These are phyloP conservation scores for Bimuria novae-zelandiae DNA, from an alignment of 2,329 filamentous ascomycete species.

Conservation along the genomic window DNA sequence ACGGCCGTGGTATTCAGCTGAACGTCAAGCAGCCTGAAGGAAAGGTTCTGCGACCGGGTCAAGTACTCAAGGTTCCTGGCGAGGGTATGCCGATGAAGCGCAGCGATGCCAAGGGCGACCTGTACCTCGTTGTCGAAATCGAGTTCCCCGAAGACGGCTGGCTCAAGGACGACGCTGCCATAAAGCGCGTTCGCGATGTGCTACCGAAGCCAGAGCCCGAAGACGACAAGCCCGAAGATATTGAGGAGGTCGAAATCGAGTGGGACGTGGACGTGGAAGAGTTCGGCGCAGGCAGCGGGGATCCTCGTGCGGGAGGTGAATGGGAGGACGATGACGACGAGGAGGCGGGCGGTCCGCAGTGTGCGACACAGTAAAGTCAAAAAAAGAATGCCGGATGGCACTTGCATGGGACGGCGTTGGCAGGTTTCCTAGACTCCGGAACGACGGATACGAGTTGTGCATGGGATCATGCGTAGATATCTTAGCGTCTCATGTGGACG, in stretches of 20 bases:
- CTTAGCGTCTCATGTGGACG: constrained; percentile 1
- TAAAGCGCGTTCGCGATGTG: constrained; percentile 73
- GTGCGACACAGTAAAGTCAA: constrained; percentile 67
- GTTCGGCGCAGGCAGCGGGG: constrained; percentile 74
- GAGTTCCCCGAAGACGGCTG: constrained; percentile 88
- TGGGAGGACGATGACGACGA: constrained; percentile 73
- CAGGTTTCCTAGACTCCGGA: background rate
- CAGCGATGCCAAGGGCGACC: constrained; percentile 79
- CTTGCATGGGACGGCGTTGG: constrained; percentile 20
- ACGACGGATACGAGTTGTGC: background rate
- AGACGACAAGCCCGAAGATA: constrained; percentile 69
- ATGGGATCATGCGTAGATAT: constrained; percentile 4
- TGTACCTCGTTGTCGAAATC: constrained; percentile 85
- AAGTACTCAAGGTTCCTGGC: constrained; percentile 81
- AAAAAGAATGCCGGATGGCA: background rate
- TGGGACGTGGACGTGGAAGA: constrained; percentile 82
- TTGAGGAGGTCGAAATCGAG: constrained; percentile 85
- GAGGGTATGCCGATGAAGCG: constrained; percentile 96
- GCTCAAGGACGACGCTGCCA: constrained; percentile 69
- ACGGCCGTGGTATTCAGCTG: constrained; percentile 86
- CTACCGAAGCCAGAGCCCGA: constrained; percentile 65
- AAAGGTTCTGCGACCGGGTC: constrained; percentile 79
- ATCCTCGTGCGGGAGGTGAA: constrained; percentile 66
- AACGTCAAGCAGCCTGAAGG: constrained; percentile 71
- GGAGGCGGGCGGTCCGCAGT: constrained; percentile 68